Conservation (phyloP, 306 rosid species). For the Sicyos edulis region DNA sequence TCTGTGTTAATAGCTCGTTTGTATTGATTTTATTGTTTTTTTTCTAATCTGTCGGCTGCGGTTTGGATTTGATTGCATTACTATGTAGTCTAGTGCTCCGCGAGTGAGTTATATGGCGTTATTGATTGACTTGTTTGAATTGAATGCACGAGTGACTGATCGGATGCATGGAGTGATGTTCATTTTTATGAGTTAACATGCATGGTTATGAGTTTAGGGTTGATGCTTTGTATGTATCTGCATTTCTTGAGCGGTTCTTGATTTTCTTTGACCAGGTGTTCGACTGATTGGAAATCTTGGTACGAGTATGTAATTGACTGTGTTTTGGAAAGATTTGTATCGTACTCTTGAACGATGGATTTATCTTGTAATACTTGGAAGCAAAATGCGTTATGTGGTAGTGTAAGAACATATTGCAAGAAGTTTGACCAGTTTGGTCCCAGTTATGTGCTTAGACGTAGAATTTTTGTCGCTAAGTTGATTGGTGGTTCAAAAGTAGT, state of each 20-base stretch:
- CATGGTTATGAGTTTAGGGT: no score
- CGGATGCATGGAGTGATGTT: no score
- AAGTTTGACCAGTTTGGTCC: constrained; percentile 38
- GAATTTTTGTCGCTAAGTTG: constrained; percentile 38
- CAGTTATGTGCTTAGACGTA: constrained; percentile 33
- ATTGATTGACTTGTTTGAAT: no score
- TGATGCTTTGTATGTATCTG: no score
- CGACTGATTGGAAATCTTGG: constrained; percentile 22
- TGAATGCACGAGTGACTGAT: no score
- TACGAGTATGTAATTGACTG: constrained; percentile 11
- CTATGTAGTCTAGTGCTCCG: no score
- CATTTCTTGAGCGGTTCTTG: neutral
- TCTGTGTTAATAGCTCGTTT: no score
- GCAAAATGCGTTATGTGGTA: constrained; percentile 41
- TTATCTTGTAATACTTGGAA: constrained; percentile 39
- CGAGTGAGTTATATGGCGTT: no score
- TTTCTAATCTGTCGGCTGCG: no score
- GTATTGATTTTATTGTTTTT: no score
- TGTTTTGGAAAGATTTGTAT: constrained; percentile 21
- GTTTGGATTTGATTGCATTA: no score
- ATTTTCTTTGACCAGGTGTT: constrained; percentile 34
- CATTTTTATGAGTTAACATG: no score
- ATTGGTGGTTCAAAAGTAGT: constrained; percentile 37
- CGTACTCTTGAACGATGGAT: constrained; percentile 49
- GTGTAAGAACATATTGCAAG: constrained; percentile 38